A percentile compares a stretch with the other conserved stretches of the same genome.
These are phyloP conservation scores for Fusarium phyllophilum DNA, from an alignment of 2,329 filamentous ascomycete species.

Conservation along the genomic window DNA sequence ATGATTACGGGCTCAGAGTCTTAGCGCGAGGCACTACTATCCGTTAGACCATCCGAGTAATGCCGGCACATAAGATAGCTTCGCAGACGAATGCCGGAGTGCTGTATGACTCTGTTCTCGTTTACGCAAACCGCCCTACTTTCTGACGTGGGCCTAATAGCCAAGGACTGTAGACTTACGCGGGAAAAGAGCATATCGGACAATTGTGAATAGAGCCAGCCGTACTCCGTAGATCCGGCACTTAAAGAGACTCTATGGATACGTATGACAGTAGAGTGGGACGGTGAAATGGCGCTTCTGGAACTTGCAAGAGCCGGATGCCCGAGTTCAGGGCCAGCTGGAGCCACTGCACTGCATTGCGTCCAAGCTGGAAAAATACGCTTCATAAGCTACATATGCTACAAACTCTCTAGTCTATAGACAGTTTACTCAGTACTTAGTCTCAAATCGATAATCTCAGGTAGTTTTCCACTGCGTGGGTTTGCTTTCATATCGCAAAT, in stretches of 20 bases:
- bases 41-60: neutral
- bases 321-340: neutral
- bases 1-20: neutral
- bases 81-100: neutral
- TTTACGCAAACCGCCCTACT: neutral
- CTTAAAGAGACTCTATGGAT: neutral
- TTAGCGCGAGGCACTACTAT: neutral
- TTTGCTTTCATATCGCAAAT: neutral
- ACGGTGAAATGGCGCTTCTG: neutral
- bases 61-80: neutral
- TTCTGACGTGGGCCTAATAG: neutral
- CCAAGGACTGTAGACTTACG: no score
- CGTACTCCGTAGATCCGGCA: no score
- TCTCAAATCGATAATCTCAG: conserved; percentile 1
- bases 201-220: neutral
- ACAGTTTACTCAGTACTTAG: neutral
- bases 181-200: neutral
- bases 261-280: fast-evolving
- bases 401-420: neutral
- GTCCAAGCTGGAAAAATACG: fast-evolving
- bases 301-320: neutral
- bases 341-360: neutral
- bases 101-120: neutral
- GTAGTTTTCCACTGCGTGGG: neutral
- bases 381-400: neutral